phyloP scores from a whole-genome alignment of 2,329 filamentous ascomycete species.

The Clarireedia paspali region DNA sequence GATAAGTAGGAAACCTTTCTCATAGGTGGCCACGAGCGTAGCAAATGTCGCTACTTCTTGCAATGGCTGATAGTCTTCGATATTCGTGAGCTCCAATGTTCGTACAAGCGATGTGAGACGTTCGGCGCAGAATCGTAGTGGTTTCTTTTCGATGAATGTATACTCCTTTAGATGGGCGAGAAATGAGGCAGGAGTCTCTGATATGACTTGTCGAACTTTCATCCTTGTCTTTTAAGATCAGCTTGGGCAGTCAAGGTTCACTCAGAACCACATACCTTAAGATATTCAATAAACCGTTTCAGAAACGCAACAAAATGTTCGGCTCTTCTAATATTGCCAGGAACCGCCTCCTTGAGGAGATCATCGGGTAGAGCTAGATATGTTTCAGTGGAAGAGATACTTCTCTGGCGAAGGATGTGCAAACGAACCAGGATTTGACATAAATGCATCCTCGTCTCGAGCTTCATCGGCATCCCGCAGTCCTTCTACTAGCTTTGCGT shows the following conservation, averaged over 20 bases:
- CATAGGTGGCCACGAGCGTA: slow-evolving; percentile 91
- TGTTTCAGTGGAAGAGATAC: slow-evolving; percentile 9
- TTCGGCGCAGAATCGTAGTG: slow-evolving; percentile 88
- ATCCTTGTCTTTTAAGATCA: slow-evolving; percentile 65
- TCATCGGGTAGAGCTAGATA: slow-evolving; percentile 73
- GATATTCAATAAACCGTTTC: slow-evolving; percentile 94
- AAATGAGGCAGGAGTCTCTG: slow-evolving; percentile 92
- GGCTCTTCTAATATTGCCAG: slow-evolving; percentile 89
- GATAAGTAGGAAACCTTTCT: slow-evolving; percentile 91
- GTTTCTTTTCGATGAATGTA: slow-evolving; percentile 97
- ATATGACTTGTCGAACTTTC: slow-evolving; percentile 97
- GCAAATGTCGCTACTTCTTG: slow-evolving; percentile 98
- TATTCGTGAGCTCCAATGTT: slow-evolving; percentile 91
- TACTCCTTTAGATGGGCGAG: slow-evolving; percentile 87
- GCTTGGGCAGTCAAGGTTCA: slow-evolving; percentile 8
- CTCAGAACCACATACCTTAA: slow-evolving; percentile 49
- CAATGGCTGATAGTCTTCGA: slow-evolving; percentile 93
- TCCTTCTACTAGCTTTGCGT: slow-evolving; percentile 89
- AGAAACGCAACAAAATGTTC: slow-evolving; percentile 95
- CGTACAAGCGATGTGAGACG: slow-evolving; percentile 88
- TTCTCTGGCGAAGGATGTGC: background rate
- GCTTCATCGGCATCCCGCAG: slow-evolving; percentile 82
- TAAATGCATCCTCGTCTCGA: slow-evolving; percentile 89
- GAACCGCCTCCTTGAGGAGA: slow-evolving; percentile 88
- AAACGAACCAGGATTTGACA: slow-evolving; percentile 67